Conservation (phyloP, 768 basidiomycete species). For the Naganishia friedmannii region DNA sequence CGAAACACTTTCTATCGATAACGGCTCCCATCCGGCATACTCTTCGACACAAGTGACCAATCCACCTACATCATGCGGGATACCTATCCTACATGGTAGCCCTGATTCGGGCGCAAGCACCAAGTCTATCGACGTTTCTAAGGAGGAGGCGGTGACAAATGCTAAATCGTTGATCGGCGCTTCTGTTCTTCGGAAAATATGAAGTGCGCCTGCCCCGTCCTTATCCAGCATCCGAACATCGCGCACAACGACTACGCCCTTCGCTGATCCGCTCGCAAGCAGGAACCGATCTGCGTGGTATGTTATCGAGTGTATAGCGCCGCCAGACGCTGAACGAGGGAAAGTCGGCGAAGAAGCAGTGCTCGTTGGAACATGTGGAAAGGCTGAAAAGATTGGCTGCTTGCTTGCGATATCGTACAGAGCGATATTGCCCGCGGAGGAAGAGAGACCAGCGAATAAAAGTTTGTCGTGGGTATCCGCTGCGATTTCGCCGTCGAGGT, state of each 20-base stretch:
- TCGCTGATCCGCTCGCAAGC: constrained; percentile 62
- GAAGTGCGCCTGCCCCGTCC: constrained; percentile 9
- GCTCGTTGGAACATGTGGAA: constrained; percentile 38
- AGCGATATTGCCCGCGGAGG: constrained; percentile 58
- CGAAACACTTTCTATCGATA: constrained; percentile 39
- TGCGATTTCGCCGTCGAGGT: constrained; percentile 16
- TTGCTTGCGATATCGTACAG: constrained; percentile 59
- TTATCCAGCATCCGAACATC: constrained; percentile 57
- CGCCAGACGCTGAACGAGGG: constrained; percentile 52
- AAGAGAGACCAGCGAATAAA: constrained; percentile 59
- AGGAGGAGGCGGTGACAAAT: constrained; percentile 25
- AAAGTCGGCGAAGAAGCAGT: constrained; percentile 35
- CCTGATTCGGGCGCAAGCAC: constrained; percentile 46
- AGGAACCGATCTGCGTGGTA: constrained; percentile 55
- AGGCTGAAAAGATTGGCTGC: constrained; percentile 39
- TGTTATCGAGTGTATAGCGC: constrained; percentile 52
- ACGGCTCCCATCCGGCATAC: constrained; percentile 49
- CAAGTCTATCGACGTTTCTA: constrained; percentile 32
- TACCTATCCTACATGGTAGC: constrained; percentile 38
- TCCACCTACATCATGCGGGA: constrained; percentile 26
- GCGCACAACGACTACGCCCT: constrained; percentile 61
- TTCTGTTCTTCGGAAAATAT: constrained; percentile 43
- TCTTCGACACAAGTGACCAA: constrained; percentile 39
- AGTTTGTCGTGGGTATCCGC: constrained; percentile 51
- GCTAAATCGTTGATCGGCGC: constrained; percentile 37